Base-by-base conservation (phyloP, 768 basidiomycete genomes). In the Aureoboletus auriporus region DNA sequence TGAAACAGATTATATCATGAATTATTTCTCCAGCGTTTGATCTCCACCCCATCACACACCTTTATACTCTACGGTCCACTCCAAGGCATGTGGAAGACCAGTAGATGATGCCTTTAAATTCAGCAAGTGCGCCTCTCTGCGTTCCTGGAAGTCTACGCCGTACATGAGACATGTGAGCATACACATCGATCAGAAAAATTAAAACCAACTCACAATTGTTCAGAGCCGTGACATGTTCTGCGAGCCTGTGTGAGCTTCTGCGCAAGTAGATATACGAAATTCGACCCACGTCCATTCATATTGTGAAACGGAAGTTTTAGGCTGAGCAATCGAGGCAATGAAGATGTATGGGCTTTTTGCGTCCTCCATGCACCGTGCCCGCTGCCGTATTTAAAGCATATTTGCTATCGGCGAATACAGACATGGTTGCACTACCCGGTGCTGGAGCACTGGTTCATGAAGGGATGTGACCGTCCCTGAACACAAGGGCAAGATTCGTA, bases 51-150 rank as follows among this genome's bases (percentile, higher is more conserved):
- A 17, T 34, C 16, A 46, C 78, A 56, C 55, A 83, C 84, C 69
- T 67, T 79, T 83, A 64, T 80, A 84, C 17, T 72, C 61, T n/a
- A 71, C 62, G 9, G 71, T 78, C 83, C 83, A 86, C 17, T 58
- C 47, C 28, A 68, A 55, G 10, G 68, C 64, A 54, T 77, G 61
- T 8, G 71, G 50, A 0, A 70, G 75, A 1, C 83, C 83, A 5
- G 65, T 53, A 2, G 37, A 53, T 1, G 53, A 58, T 41, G 77
- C 75, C 12, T 45, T 63, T 67, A 69, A 84, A 38, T 64, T 72
- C 43, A 83, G 39, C 5, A 68, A 51, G 39, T 70, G 57, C 6
- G 31, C 30, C 52, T 61, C 50, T 39, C 57, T 51, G 35, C 57
- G 63, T 27, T 20, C 46, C 50, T 78, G 76, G 29, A 74, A 54